Conservation (phyloP, 2,329 filamentous ascomycete genomes). For the Cercospora sp. region DNA sequence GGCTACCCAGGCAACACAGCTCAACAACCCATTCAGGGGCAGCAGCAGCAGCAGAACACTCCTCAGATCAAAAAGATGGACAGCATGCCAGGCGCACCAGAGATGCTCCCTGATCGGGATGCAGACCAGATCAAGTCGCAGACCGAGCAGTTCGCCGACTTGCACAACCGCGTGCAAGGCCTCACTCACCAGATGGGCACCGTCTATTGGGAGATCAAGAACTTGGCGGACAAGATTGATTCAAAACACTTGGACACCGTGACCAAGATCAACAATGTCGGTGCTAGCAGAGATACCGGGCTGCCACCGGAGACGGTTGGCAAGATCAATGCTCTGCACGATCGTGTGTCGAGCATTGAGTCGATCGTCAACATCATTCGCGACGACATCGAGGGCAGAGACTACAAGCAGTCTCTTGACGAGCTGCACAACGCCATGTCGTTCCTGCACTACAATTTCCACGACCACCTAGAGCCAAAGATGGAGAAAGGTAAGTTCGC, state of each 20-base stretch:
- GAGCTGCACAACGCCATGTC: constrained; percentile 56
- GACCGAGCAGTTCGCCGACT: constrained; percentile 72
- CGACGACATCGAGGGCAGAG: constrained; percentile 57
- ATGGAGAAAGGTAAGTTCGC: constrained; percentile 9
- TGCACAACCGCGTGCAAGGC: constrained; percentile 79
- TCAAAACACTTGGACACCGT: constrained; percentile 58
- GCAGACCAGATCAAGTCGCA: constrained; percentile 45
- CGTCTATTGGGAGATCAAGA: constrained; percentile 60
- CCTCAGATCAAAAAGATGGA: constrained; percentile 32
- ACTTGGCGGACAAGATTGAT: constrained; percentile 55
- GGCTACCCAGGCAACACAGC: constrained; percentile 23
- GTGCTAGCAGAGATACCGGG: constrained; percentile 44
- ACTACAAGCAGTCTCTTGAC: constrained; percentile 57
- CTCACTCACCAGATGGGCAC: constrained; percentile 68
- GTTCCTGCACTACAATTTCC: constrained; percentile 46
- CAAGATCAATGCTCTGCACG: constrained; percentile 26
- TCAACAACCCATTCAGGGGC: constrained; percentile 33
- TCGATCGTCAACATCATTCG: constrained; percentile 52
- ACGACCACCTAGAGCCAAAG: constrained; percentile 54
- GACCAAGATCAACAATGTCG: constrained; percentile 51
- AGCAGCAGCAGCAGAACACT: constrained; percentile 29
- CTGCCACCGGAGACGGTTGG: constrained; percentile 27
- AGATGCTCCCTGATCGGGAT: constrained; percentile 41
- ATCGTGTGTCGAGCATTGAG: constrained; percentile 47
- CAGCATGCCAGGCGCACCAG: constrained; percentile 47